Evolutionary conservation across 345 rosid genomes (phyloP).

Genomic region (Litchi chinensis): DNA sequence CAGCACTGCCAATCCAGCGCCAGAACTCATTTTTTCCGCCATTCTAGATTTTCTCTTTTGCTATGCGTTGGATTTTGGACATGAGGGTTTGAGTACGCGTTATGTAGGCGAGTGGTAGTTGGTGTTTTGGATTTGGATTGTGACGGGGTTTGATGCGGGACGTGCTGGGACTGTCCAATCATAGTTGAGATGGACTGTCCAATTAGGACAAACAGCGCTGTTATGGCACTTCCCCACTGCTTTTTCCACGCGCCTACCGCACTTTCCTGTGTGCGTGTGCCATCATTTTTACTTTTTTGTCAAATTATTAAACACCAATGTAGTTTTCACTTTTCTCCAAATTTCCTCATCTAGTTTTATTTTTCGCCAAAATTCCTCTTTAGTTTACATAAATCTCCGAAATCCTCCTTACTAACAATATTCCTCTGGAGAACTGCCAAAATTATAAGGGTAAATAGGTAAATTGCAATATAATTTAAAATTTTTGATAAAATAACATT

Average conservation of each 20-base stretch:
- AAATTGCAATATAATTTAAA: no score
- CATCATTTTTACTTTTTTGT: neutral
- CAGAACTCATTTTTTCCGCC: neutral
- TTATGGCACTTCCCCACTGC: neutral
- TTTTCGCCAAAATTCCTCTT: no score
- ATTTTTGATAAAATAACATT: no score
- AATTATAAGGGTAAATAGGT: no score
- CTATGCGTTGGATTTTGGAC: neutral
- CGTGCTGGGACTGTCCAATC: slow-evolving; percentile 16
- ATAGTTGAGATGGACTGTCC: slow-evolving; percentile 3
- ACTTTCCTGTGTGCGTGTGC: neutral
- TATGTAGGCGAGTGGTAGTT: neutral
- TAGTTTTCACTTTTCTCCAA: no score
- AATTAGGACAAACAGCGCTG: neutral
- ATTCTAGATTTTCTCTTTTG: neutral
- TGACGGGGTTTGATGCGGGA: slow-evolving; percentile 10
- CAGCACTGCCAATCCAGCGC: slow-evolving; percentile 16
- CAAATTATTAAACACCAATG: no score
- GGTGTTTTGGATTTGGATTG: neutral
- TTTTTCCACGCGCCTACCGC: slow-evolving; percentile 5
- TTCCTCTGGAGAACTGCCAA: no score
- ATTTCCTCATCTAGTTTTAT: no score
- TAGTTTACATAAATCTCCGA: no score
- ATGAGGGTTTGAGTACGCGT: neutral
- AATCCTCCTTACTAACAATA: no score